Evolutionary conservation across 371 early-diverging fungal species (phyloP), one percentile per base, ranked within the genome.

Genomic region (Mortierella sp.): DNA sequence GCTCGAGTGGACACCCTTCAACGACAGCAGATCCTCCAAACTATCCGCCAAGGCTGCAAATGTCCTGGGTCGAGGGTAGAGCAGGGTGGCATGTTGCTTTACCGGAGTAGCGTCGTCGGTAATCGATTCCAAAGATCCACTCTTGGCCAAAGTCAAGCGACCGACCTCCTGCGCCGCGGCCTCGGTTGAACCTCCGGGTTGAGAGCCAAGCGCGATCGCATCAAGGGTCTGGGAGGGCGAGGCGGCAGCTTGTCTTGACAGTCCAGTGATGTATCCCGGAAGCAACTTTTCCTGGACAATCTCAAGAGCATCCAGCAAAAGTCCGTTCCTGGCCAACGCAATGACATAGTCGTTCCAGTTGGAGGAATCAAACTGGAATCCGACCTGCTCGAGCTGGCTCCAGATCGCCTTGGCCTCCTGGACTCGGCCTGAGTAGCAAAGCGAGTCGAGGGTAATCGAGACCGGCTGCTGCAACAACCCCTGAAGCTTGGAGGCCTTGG

Each of bases 321-420:
- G 71, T n/a, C 84, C 84, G 34, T 83, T 83, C 39, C 84, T 71
- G 24, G 75, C 70, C 70, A 83, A 47, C 5, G 76, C 79, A 50
- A 83, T 75, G 41, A 76, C 72, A 31, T 83, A 83, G 68, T 83
- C 84, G 53, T 83, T 83, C 84, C 84, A 83, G 50, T 83, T 83
- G 43, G 76, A 63, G 0, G 84, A 83, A 22, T 83, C 84, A 70
- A 83, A 83, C 34, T 70, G 61, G 31, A 76, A 78, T 6, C 65
- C 76, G 11, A 76, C 6, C 39, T 52, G 29, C 63, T 79, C 73
- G 4, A 83, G 70, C 34, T 64, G 66, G 9, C 16, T 45, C 84
- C 84, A 83, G 4, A 83, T 73, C 43, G 66, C 63, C 48, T 71
- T 78, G 34, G 73, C 84, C 64, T 83, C 79, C 11, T 29, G 58